These are phyloP conservation scores for Cyclospora cayetanensis DNA, from an alignment of 169 alveolate species.

Conservation along the genomic window DNA sequence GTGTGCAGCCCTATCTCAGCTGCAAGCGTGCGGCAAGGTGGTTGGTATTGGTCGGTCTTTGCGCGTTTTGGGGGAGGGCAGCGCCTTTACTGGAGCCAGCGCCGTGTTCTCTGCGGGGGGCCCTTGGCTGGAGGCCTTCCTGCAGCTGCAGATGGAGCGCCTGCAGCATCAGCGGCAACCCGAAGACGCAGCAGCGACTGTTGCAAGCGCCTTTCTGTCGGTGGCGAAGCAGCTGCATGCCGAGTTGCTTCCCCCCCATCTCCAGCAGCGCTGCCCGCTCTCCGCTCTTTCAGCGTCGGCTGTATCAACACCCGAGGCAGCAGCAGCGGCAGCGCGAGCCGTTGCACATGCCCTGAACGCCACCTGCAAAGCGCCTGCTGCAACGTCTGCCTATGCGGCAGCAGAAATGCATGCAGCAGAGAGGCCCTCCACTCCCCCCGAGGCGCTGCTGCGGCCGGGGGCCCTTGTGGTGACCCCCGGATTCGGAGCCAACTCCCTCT, in stretches of 20 bases:
- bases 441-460: constrained; percentile 41
- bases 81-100: not conserved
- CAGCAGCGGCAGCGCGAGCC: not conserved
- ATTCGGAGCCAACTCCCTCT: not conserved
- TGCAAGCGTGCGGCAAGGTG: not conserved
- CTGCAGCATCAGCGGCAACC: not conserved
- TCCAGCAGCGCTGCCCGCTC: not conserved
- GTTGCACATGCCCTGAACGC: not conserved
- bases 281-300: not conserved
- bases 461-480: constrained; percentile 43
- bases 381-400: not conserved
- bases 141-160: not conserved
- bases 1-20: not conserved
- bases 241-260: not conserved
- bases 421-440: not conserved
- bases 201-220: not conserved
- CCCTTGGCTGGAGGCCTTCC: not conserved
- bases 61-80: not conserved
- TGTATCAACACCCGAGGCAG: no score
- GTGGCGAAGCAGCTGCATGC: not conserved
- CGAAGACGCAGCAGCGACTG: not conserved
- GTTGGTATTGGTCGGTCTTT: not conserved
- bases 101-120: not conserved
- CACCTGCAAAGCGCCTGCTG: not conserved
- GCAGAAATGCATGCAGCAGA: not conserved